These are phyloP conservation scores for Nakataea oryzae DNA, from an alignment of 2,329 filamentous ascomycete genomes.

Conservation along the genomic window DNA sequence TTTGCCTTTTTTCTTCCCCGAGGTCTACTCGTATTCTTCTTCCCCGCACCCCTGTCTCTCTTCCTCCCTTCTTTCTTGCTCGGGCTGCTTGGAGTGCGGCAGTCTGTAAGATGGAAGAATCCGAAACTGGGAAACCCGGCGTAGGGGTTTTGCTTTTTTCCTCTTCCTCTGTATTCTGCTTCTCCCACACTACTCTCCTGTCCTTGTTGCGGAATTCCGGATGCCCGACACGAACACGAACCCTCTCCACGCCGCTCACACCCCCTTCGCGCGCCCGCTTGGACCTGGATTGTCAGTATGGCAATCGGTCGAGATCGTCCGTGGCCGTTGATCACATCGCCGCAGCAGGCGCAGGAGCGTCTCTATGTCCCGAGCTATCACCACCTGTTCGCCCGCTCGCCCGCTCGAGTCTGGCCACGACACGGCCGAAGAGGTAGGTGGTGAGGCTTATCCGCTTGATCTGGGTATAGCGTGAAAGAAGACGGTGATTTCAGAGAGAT, in stretches of 20 bases:
- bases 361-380: not conserved
- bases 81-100: no score
- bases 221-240: not conserved
- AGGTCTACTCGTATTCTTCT: no score
- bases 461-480: not conserved
- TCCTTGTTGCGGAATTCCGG: not conserved
- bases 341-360: not conserved
- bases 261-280: not conserved
- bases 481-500: not conserved
- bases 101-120: not conserved
- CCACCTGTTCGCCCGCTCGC: not conserved
- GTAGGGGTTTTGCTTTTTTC: not conserved
- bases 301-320: not conserved
- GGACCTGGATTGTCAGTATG: not conserved
- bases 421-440: not conserved
- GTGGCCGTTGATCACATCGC: not conserved
- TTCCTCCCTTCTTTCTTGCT: not conserved
- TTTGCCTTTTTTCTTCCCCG: conserved; percentile 7
- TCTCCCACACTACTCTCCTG: not conserved
- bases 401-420: not conserved
- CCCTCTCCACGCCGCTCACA: not conserved
- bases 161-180: not conserved
- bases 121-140: not conserved
- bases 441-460: not conserved
- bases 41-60: not conserved